Evolutionary conservation across 73 alveolate species (phyloP).

Genomic region (Paramecium pentaurelia): DNA sequence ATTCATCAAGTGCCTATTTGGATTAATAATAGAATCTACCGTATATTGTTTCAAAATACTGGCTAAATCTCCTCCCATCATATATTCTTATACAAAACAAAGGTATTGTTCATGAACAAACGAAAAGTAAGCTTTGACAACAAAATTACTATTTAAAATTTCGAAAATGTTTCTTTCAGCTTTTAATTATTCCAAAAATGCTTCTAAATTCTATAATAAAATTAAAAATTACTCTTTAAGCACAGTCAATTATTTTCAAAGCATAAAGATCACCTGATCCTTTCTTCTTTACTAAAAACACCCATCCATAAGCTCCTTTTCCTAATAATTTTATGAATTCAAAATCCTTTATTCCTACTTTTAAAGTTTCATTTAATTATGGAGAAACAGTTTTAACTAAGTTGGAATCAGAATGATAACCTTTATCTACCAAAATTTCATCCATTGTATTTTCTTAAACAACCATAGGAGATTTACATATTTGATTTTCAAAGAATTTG

Average conservation of each 20-base stretch:
- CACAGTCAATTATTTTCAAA: constrained; percentile 52
- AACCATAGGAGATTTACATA: neutral
- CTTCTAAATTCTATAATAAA: neutral
- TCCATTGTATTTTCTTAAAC: neutral
- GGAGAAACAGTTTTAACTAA: neutral
- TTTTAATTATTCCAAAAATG: constrained; percentile 21
- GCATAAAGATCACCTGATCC: constrained; percentile 63
- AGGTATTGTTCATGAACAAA: constrained; percentile 57
- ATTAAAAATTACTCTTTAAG: constrained; percentile 10
- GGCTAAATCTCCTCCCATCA: constrained; percentile 64
- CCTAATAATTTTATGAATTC: constrained; percentile 48
- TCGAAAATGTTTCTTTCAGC: constrained; percentile 57
- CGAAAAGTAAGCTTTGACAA: constrained; percentile 52
- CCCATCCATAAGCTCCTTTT: constrained; percentile 63
- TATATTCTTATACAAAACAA: constrained; percentile 62
- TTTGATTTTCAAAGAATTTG: neutral
- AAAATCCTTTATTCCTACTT: constrained; percentile 55
- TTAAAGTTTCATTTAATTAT: neutral
- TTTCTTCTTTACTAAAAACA: constrained; percentile 44
- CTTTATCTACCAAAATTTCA: neutral
- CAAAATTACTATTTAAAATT: constrained; percentile 25
- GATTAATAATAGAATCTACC: neutral
- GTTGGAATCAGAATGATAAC: constrained; percentile 42
- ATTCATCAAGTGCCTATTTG: constrained; percentile 22
- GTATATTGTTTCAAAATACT: constrained; percentile 47